Base-by-base conservation (phyloP, 1,284 basidiomycete species). In the Naganishia sp. region DNA sequence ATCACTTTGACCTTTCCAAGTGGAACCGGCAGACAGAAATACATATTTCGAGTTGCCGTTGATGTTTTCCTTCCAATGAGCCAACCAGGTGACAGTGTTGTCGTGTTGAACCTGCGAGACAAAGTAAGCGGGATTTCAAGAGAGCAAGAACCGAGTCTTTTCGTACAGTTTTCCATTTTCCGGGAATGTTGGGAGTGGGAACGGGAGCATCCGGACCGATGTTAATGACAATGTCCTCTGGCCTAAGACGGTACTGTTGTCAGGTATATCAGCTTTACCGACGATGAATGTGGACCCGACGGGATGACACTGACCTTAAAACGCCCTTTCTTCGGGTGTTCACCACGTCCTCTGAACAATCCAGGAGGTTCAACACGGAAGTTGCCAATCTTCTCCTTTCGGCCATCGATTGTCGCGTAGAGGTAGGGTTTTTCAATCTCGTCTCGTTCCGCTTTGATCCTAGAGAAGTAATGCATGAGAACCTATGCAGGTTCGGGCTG, bases 301-400 rank as follows among this genome's bases (percentile, higher is more conserved):
- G 15, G 18, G 18, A 39, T 10, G 74, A 79, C 72, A 67, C 81
- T 72, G 73, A 93, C 92, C 85, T 99, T 99, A 69, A 98, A 84
- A 60, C 88, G 89, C 28, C 96, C 96, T 79, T 97, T 98, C 84
- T 91, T 94, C 1, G 96, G 96, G 80, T 99, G 96, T 73, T 97
- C 93, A 67, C 96, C 96, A 71, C 96, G 94, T 67, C 96, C 96
- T 79, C 95, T 85, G 82, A 99, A 99, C 50, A 99, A 83, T 49
- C 94, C 93, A 21, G 96, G 96, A 75, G 96, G 96, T 84, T 99
- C 96, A 57, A 98, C 88, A 71, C 94, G 87, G 83, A 99, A 98
- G 82, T 99, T 99, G 65, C 96, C 96, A 61, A 97, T 87, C 79
- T 96, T 97, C 82, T 99, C 96, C 80, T 94, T 94, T 63, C 94